Percentiles rank a stretch among this genome's conserved stretches.
phyloP scores from a whole-genome alignment of 768 basidiomycete species.

The Phylloporus rhodoxanthus region DNA sequence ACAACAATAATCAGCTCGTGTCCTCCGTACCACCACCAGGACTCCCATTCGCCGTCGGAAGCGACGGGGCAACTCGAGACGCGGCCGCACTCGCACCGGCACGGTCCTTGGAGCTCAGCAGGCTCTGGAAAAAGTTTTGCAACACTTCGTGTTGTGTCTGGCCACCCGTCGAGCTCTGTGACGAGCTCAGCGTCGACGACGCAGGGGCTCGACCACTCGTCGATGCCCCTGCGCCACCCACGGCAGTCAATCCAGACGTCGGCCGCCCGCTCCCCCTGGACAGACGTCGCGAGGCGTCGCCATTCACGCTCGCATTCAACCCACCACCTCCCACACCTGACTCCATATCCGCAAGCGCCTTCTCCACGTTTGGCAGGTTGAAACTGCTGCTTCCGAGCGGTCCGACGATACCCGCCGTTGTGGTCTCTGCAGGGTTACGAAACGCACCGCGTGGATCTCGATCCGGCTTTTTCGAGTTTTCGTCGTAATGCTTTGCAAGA shows the following conservation, averaged over 20 bases:
- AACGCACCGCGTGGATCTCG: conserved; percentile 87
- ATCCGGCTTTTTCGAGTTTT: conserved; percentile 84
- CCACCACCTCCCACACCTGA: conserved; percentile 38
- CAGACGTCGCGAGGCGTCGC: conserved; percentile 33
- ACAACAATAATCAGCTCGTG: neutral
- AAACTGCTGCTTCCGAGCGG: conserved; percentile 86
- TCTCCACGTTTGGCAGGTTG: conserved; percentile 81
- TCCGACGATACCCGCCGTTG: conserved; percentile 75
- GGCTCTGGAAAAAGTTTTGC: conserved; percentile 82
- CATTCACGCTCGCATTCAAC: conserved; percentile 31
- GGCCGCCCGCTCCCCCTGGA: conserved; percentile 25
- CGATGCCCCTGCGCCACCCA: conserved; percentile 32
- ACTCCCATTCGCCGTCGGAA: conserved; percentile 32
- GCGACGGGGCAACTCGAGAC: conserved; percentile 15
- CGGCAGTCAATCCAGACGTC: conserved; percentile 35
- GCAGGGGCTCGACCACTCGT: conserved; percentile 32
- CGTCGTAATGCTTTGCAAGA: conserved; percentile 86
- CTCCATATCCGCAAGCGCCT: conserved; percentile 86
- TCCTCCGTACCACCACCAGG: conserved; percentile 22
- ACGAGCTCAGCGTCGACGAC: conserved; percentile 33
- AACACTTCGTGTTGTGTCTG: conserved; percentile 77
- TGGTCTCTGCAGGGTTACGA: conserved; percentile 64
- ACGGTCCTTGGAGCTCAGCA: conserved; percentile 67
- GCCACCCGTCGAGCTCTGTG: conserved; percentile 45
- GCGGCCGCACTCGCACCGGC: conserved; percentile 31